phyloP scores from a whole-genome alignment of 257 asterid species.

The Nicotiana sylvestris region DNA sequence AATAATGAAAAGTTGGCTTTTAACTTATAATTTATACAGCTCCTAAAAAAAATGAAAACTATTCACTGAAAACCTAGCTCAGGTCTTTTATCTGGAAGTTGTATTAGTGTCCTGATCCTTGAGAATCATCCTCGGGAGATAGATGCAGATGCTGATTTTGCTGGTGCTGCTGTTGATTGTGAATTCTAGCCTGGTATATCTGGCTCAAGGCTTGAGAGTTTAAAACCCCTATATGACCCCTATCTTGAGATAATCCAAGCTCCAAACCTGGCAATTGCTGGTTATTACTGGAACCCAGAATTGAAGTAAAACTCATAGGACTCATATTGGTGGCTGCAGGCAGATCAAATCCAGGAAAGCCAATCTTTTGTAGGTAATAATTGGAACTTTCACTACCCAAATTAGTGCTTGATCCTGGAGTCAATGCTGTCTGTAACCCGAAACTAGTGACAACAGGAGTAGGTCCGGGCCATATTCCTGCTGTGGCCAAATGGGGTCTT shows the following conservation, averaged over 20 bases:
- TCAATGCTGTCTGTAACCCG: background rate
- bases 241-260: slow-evolving; percentile 66
- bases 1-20: background rate
- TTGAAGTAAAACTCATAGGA: slow-evolving; percentile 53
- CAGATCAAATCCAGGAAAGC: slow-evolving; percentile 56
- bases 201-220: slow-evolving; percentile 48
- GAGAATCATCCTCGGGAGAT: slow-evolving; percentile 50
- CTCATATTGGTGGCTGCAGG: slow-evolving; percentile 38
- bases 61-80: background rate
- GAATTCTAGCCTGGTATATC: slow-evolving; percentile 53
- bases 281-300: slow-evolving; percentile 40
- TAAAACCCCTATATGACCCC: slow-evolving; percentile 50
- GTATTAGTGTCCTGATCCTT: slow-evolving; percentile 50
- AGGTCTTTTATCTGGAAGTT: background rate
- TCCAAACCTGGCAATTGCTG: slow-evolving; percentile 66
- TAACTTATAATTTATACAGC: background rate
- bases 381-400: slow-evolving; percentile 42
- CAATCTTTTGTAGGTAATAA: slow-evolving; percentile 44
- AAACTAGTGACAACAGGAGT: slow-evolving; percentile 11
- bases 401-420: background rate
- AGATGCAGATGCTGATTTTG: slow-evolving; percentile 27
- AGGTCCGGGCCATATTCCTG: slow-evolving; percentile 48
- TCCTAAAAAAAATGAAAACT: background rate
- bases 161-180: slow-evolving; percentile 15
- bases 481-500: slow-evolving; percentile 39